Evolutionary conservation across 306 rosid species (phyloP).

Genomic region (Quercus alba): DNA sequence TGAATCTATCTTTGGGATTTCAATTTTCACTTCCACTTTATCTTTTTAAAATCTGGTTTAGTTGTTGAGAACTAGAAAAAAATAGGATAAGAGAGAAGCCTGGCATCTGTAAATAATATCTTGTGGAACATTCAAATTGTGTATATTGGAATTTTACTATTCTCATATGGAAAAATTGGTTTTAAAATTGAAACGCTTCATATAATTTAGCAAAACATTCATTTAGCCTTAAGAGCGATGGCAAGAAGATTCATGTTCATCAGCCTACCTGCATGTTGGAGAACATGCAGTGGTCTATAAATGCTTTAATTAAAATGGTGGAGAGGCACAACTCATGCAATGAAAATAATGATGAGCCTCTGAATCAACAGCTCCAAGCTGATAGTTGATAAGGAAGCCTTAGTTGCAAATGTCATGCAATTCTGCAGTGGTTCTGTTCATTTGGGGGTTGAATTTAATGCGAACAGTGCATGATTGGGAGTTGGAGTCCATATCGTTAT

Average conservation of each 20-base stretch:
- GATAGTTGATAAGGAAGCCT: neutral
- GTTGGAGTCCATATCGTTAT: too few species aligned
- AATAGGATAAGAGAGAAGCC: neutral
- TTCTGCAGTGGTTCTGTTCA: too few species aligned
- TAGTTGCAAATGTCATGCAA: too few species aligned
- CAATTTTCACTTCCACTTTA: neutral
- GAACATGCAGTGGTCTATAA: neutral
- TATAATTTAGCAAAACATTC: neutral
- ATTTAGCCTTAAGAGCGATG: too few species aligned
- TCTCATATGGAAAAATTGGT: neutral
- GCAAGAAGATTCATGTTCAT: too few species aligned
- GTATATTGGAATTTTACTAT: neutral
- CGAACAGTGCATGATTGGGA: too few species aligned
- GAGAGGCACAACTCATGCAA: neutral
- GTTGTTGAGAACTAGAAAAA: neutral
- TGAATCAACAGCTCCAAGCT: neutral
- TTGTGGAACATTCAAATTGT: neutral
- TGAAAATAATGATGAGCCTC: neutral
- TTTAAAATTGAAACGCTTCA: neutral
- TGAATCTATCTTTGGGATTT: neutral
- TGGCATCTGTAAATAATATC: neutral
- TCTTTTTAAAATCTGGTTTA: neutral
- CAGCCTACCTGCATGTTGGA: neutral
- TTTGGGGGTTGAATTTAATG: too few species aligned
- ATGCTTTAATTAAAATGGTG: neutral